Base-by-base conservation (phyloP, 163 green algal species). In the Coccomyxa subellipsoidea region DNA sequence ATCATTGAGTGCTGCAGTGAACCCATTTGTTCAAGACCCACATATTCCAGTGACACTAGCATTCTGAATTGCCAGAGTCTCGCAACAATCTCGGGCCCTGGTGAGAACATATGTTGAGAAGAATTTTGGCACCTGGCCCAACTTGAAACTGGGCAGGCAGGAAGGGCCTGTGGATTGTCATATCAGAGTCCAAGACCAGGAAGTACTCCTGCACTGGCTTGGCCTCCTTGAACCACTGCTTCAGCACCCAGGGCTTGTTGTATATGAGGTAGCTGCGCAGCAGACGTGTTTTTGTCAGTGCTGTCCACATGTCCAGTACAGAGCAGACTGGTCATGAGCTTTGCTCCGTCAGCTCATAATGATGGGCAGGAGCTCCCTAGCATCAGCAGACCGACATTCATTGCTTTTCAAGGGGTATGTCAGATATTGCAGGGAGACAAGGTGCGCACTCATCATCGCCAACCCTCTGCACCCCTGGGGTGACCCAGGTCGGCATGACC, bases 401-500 rank as follows among this genome's bases (percentile, higher is more conserved):
- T n/a, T n/a, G n/a, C n/a, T n/a, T n/a, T n/a, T n/a, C n/a, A n/a
- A n/a, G n/a, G n/a, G n/a, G n/a, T n/a, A n/a, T n/a, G n/a, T n/a
- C n/a, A n/a, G n/a, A n/a, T n/a, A n/a, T 59, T 18, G 5, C 47
- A 59, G 21, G 47, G 23, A 40, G 25, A 9, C 8, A 39, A 32
- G n/a, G 10, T 31, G 70, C 70, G 70, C 70, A 77, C 70, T 38
- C 23, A 34, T 77, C 70, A 40, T 40, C 70, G 2, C 34, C 70
- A 8, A n/a, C 18, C 1, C 18, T 10, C 27, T n/a, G 31, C 10
- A 40, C 70, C 2, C 32, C 32, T 8, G 31, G 32, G n/a, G 70
- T 77, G 70, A 77, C 32, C 70, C 70, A 77, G 27, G 70, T 77
- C 32, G 70, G 70, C 70, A 77, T 77, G 27, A 77, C 32, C 70